Base-by-base conservation (phyloP, 306 rosid species). In the Trichosanthes truncata region DNA sequence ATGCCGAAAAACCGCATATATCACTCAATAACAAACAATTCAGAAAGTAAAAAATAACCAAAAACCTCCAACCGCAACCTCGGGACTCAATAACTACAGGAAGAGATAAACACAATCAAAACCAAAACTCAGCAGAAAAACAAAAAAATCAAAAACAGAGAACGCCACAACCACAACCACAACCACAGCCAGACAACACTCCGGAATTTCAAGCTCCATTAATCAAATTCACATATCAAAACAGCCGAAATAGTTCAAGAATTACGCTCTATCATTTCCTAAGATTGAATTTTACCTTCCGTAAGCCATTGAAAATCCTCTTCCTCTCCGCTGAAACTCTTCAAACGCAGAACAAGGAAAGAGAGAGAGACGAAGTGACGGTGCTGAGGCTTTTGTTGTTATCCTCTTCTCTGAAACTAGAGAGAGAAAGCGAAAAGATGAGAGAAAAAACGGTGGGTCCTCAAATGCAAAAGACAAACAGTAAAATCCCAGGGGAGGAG, bases 391-490 rank as follows among this genome's bases (percentile, higher is more conserved):
- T 72, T 72, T 72, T 72, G 77, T 72, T 72, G 59, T 72, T 72
- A 72, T 72, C 78, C 78, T 29, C 78, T 74, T 20, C 60, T 26
- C 26, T 40, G 61, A 74, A 49, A 4, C 9, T 48, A 23, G 59
- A 71, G 76, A 71, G 75, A 40, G 38, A 48, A 7, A n/a, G n/a
- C n/a, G 18, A 35, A 60, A 35, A 60, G 36, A 60, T 41, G 45
- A 65, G 45, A 72, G 25, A 49, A 26, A 74, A 72, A 72, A 26
- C 49, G 78, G 76, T 74, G 78, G 78, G 78, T 10, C 78, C 78
- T 29, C 43, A 51, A 10, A 49, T 29, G 62, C 20, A 74, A 74
- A 31, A 51, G 78, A 74, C 78, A 74, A 74, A 74, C 78, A 74
- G 78, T 74, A 74, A 71, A 74, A 74, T 49, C 61, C 26, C 26